These are phyloP conservation scores for Meyerozyma sp. DNA, from an alignment of 1,139 yeast species.

Conservation along the genomic window DNA sequence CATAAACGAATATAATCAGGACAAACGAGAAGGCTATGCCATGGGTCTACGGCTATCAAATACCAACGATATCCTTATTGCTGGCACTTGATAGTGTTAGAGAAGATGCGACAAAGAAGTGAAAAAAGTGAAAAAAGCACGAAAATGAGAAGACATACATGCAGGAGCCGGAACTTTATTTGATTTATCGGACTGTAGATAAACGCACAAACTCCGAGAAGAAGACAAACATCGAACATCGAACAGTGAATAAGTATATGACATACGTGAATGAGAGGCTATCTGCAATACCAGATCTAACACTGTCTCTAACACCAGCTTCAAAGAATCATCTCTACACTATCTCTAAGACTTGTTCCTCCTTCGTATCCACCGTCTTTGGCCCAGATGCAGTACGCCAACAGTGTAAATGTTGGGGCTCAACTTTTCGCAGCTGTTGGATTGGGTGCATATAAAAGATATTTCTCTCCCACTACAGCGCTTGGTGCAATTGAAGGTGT, in stretches of 20 bases:
- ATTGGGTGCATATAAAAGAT: slow-evolving; percentile 1
- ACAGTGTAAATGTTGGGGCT: background rate
- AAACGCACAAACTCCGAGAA: background rate
- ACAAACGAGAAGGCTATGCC: slow-evolving; percentile 48
- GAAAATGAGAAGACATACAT: background rate
- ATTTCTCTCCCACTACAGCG: background rate
- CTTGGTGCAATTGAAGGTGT: background rate
- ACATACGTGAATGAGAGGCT: background rate
- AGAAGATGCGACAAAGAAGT: background rate
- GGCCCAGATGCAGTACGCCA: background rate
- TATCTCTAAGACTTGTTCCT: background rate
- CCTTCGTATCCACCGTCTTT: no score
- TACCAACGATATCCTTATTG: background rate
- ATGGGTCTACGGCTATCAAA: slow-evolving; percentile 16
- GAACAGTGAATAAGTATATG: background rate
- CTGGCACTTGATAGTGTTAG: background rate
- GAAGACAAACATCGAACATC: background rate
- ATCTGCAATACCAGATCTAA: no score
- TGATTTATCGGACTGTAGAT: background rate
- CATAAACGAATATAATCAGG: slow-evolving; percentile 51
- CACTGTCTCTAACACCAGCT: no score
- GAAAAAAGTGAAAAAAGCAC: background rate
- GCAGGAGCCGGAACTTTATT: background rate
- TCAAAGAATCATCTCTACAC: no score
- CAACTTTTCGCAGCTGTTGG: slow-evolving; percentile 2